Percentiles rank a stretch among this genome's conserved stretches.
These are phyloP conservation scores for Claviceps sp. DNA, from an alignment of 2,329 filamentous ascomycete species.

Conservation along the genomic window DNA sequence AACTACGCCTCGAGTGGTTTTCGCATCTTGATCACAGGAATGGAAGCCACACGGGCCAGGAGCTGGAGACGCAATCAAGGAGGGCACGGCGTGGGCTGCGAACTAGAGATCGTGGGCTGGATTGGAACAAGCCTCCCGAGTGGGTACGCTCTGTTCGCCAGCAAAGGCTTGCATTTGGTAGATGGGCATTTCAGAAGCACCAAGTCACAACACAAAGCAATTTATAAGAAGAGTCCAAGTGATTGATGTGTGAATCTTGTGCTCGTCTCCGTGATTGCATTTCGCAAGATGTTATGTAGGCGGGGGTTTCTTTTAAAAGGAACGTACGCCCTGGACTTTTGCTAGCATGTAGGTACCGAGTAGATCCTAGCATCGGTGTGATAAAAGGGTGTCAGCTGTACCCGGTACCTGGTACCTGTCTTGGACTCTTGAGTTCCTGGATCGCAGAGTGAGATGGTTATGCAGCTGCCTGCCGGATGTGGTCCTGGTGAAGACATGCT, in stretches of 20 bases:
- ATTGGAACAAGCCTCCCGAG: conserved; percentile 3
- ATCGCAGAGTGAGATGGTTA: no score
- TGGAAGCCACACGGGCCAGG: not conserved
- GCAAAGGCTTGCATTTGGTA: conserved; percentile 5
- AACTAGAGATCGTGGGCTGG: conserved; percentile 2
- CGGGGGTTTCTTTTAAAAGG: no score
- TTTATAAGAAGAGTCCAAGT: conserved; percentile 3
- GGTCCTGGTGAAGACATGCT: no score
- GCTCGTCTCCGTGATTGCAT: not conserved
- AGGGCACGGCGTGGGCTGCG: conserved; percentile 1
- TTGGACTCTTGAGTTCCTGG: no score
- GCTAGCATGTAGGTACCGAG: no score
- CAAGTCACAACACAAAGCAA: conserved; percentile 9
- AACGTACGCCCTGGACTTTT: no score
- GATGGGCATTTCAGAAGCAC: conserved; percentile 8
- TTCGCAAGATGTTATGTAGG: no score
- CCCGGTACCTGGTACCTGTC: no score
- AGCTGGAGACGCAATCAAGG: conserved; percentile 2
- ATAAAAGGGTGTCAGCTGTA: no score
- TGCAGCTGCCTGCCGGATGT: no score
- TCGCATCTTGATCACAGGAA: not conserved
- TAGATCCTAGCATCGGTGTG: no score
- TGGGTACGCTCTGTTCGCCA: conserved; percentile 3
- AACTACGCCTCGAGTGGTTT: not conserved
- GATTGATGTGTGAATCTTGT: not conserved